Conservation (phyloP, 208 protist genomes). For the Trypanosoma caninum region DNA sequence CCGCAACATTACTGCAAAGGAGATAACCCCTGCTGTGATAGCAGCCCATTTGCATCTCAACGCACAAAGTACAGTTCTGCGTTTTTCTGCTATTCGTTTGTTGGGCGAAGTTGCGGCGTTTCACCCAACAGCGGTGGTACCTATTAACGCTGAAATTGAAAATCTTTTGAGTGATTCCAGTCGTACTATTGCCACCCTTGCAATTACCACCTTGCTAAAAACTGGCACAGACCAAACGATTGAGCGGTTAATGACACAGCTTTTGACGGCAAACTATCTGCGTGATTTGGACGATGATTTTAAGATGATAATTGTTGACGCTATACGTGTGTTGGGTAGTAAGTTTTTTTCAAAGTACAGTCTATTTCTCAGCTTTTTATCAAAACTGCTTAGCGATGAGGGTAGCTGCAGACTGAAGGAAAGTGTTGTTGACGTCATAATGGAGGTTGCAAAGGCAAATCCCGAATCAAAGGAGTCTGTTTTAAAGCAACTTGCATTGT, state of each 20-base stretch:
- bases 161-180: conserved; percentile 94
- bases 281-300: conserved; percentile 97
- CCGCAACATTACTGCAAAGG: conserved; percentile 76
- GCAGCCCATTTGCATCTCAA: conserved; percentile 94
- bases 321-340: conserved; percentile 92
- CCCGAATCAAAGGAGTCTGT: conserved; percentile 88
- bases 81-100: conserved; percentile 94
- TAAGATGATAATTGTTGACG: conserved; percentile 96
- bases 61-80: conserved; percentile 82
- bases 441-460: conserved; percentile 90
- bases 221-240: conserved; percentile 95
- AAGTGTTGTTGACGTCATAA: conserved; percentile 95
- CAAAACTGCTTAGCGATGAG: conserved; percentile 79
- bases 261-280: conserved; percentile 88
- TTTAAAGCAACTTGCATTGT: conserved; percentile 96
- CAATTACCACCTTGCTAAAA: conserved; percentile 98
- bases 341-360: conserved; percentile 95
- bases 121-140: conserved; percentile 81
- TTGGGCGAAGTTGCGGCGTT: conserved; percentile 88
- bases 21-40: conserved; percentile 91
- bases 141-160: conserved; percentile 96
- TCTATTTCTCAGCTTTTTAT: conserved; percentile 91
- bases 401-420: conserved; percentile 94
- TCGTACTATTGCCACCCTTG: conserved; percentile 96
- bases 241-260: conserved; percentile 97